A percentile compares a stretch with the other conserved stretches of the same genome.
Conservation (phyloP, 2,329 filamentous ascomycete species). For the Lizonia empirigonia region DNA sequence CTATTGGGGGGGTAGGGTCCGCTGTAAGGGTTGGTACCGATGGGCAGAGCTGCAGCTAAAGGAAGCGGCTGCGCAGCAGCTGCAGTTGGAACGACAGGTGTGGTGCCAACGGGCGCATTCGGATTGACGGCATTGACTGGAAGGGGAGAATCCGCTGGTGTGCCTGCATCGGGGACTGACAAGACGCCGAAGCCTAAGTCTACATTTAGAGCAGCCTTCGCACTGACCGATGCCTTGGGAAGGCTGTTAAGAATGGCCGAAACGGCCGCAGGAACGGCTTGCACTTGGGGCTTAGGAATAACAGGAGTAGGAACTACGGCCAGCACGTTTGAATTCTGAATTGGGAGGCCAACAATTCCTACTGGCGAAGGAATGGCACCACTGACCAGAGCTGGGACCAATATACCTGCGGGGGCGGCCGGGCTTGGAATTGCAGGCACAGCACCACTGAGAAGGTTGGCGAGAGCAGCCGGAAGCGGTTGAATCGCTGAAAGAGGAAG, state of each 20-base stretch:
- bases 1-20: conserved; percentile 3
- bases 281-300: neutral
- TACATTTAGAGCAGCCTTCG: too few relatives aligned
- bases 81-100: neutral
- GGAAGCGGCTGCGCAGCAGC: neutral
- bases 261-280: neutral
- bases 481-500: too few relatives aligned
- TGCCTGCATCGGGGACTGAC: neutral
- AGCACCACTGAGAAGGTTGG: too few relatives aligned
- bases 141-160: neutral
- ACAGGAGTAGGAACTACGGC: neutral
- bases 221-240: too few relatives aligned
- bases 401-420: neutral
- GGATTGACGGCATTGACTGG: neutral
- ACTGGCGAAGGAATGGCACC: too few relatives aligned
- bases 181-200: neutral
- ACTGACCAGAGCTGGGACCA: neutral
- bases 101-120: neutral
- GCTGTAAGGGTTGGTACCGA: conserved; percentile 1
- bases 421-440: neutral
- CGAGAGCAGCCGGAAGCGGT: neutral
- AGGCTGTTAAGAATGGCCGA: neutral
- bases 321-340: too few relatives aligned
- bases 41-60: neutral
- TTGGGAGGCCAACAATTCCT: too few relatives aligned